Percentiles rank a stretch among this genome's conserved stretches.
Conservation (phyloP, 495 filamentous ascomycete species). For the Hypomontagnella monticulosa region DNA sequence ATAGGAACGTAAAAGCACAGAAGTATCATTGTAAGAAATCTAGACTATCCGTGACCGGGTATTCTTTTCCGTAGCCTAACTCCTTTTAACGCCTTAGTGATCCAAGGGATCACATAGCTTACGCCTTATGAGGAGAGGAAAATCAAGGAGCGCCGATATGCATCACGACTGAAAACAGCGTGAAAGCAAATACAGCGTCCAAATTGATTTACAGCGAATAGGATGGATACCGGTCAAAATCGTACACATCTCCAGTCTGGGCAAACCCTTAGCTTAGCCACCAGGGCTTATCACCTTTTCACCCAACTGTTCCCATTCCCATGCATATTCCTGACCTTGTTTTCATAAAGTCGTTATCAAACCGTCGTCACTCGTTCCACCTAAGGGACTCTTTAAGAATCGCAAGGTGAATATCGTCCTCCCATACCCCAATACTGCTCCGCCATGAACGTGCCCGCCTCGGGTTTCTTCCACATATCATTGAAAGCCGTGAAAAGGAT, state of each 20-base stretch:
- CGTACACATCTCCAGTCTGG: constrained; percentile 34
- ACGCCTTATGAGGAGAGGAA: not conserved
- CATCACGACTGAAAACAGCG: too few species aligned
- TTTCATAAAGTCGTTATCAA: constrained; percentile 16
- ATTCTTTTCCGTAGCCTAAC: too few species aligned
- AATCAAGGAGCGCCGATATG: not conserved
- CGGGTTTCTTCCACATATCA: constrained; percentile 81
- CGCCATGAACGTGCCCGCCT: constrained; percentile 67
- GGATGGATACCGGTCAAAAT: constrained; percentile 40
- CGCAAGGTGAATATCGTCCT: constrained; percentile 43
- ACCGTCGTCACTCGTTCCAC: not conserved
- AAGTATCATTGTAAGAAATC: too few species aligned
- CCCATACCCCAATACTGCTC: constrained; percentile 79
- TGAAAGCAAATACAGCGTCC: constrained; percentile 13
- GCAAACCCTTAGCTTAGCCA: constrained; percentile 20
- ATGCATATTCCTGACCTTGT: constrained; percentile 37
- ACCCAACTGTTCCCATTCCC: constrained; percentile 32
- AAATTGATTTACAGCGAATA: constrained; percentile 39
- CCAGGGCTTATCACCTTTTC: constrained; percentile 10
- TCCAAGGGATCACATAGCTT: not conserved
- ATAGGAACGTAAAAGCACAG: too few species aligned
- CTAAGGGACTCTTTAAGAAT: constrained; percentile 23
- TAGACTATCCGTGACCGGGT: too few species aligned
- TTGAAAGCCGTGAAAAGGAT: constrained; percentile 81
- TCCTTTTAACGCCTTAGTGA: too few species aligned